Conservation (phyloP, 2,329 filamentous ascomycete genomes). For the Fusarium camptoceras region DNA sequence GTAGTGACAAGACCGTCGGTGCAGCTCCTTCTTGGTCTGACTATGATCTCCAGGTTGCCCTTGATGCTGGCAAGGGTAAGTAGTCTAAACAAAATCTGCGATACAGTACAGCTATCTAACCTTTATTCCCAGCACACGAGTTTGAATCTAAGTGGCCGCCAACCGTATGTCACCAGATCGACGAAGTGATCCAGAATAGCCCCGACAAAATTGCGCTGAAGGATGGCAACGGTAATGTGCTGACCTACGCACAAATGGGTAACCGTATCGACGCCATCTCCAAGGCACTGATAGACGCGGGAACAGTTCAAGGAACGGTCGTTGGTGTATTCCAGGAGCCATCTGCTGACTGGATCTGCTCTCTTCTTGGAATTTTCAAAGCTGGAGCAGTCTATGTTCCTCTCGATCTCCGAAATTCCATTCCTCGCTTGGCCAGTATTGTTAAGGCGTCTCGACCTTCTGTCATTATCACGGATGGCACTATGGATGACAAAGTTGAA, state of each 20-base stretch:
- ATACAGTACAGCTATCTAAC: not conserved
- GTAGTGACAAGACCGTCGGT: not conserved
- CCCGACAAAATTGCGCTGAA: not conserved
- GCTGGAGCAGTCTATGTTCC: conserved; percentile 3
- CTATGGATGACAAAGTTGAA: not conserved
- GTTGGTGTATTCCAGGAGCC: not conserved
- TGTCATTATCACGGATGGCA: not conserved
- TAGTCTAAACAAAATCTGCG: rapidly evolving
- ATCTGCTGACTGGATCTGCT: not conserved
- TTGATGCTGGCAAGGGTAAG: not conserved
- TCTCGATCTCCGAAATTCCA: not conserved
- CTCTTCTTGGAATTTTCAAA: not conserved
- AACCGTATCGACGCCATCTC: not conserved
- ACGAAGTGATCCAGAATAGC: not conserved
- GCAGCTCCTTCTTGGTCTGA: not conserved
- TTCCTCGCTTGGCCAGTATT: not conserved
- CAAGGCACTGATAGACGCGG: not conserved
- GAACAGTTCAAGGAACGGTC: not conserved
- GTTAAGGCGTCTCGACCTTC: not conserved
- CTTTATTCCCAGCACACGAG: not conserved
- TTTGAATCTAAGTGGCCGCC: not conserved
- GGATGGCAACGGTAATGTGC: not conserved
- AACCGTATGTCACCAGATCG: not conserved
- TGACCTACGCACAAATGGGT: not conserved
- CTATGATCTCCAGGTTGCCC: not conserved